Evolutionary conservation across 2,329 filamentous ascomycete genomes (phyloP).

Genomic region (Xylariales sp.): DNA sequence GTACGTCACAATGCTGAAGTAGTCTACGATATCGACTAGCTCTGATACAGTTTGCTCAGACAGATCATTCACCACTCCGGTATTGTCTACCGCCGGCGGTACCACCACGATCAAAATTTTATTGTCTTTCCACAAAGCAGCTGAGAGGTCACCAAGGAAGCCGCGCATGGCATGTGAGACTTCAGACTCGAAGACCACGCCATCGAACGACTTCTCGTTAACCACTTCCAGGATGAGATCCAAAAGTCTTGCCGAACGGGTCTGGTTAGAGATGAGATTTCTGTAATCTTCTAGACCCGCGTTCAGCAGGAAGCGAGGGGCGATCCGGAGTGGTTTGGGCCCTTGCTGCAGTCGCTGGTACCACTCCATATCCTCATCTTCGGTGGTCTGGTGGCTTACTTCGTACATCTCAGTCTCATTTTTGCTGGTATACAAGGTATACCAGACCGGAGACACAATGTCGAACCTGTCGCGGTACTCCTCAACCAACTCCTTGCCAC

Average conservation of each 20-base stretch:
- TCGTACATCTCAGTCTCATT: constrained; percentile 10
- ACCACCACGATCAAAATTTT: constrained; percentile 15
- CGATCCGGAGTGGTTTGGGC: constrained; percentile 3
- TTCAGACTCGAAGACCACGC: constrained; percentile 15
- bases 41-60: constrained; percentile 7
- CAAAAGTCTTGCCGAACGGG: constrained; percentile 12
- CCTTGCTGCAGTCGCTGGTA: constrained; percentile 1
- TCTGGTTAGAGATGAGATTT: constrained; percentile 14
- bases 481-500: constrained; percentile 15
- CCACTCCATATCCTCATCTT: constrained; percentile 9
- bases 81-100: constrained; percentile 10
- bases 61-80: background rate
- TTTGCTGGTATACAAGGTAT: constrained; percentile 12
- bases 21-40: constrained; percentile 12
- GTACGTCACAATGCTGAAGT: constrained; percentile 17
- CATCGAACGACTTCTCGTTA: constrained; percentile 11
- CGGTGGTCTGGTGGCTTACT: constrained; percentile 11
- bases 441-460: constrained; percentile 16
- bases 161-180: constrained; percentile 12
- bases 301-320: constrained; percentile 16
- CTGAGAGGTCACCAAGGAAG: constrained; percentile 10
- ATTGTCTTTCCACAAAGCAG: constrained; percentile 7
- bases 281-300: constrained; percentile 13
- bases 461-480: constrained; percentile 14
- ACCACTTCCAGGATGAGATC: constrained; percentile 10